Evolutionary conservation across 768 basidiomycete species (phyloP).

Genomic region (Pulveroboletus sp.): DNA sequence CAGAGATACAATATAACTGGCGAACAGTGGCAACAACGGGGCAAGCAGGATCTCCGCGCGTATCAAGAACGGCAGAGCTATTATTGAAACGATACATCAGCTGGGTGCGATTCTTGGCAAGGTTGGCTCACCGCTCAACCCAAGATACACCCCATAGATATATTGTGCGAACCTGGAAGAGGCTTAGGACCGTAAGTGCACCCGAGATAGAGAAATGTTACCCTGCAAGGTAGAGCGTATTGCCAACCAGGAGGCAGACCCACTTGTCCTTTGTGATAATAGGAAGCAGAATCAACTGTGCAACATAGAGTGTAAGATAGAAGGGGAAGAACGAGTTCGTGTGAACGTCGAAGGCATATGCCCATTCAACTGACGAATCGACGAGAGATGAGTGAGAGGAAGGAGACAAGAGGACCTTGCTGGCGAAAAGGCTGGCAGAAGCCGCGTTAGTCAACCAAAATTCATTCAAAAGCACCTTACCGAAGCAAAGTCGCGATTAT

Average conservation of each 20-base stretch:
- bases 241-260: conserved; percentile 92
- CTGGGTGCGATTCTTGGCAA: not conserved
- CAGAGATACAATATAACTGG: conserved; percentile 78
- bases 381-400: conserved; percentile 66
- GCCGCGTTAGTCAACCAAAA: conserved; percentile 12
- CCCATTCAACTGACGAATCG: conserved; percentile 82
- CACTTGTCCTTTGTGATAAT: conserved; percentile 81
- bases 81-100: conserved; percentile 7
- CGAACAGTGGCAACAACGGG: conserved; percentile 82
- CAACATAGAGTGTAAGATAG: conserved; percentile 84
- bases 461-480: conserved; percentile 32
- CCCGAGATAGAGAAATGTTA: conserved; percentile 33
- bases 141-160: conserved; percentile 86
- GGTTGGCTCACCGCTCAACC: conserved; percentile 59
- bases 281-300: conserved; percentile 81
- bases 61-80: conserved; percentile 91
- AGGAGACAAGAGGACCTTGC: conserved; percentile 63
- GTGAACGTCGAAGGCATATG: conserved; percentile 95
- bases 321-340: conserved; percentile 96
- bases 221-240: conserved; percentile 74
- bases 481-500: conserved; percentile 72
- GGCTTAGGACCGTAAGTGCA: conserved; percentile 5
- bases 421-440: conserved; percentile 57
- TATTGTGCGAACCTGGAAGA: conserved; percentile 77
- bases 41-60: conserved; percentile 88